phyloP scores from a whole-genome alignment of 441 rosid genomes.

The Pelargonium fulgidum region DNA sequence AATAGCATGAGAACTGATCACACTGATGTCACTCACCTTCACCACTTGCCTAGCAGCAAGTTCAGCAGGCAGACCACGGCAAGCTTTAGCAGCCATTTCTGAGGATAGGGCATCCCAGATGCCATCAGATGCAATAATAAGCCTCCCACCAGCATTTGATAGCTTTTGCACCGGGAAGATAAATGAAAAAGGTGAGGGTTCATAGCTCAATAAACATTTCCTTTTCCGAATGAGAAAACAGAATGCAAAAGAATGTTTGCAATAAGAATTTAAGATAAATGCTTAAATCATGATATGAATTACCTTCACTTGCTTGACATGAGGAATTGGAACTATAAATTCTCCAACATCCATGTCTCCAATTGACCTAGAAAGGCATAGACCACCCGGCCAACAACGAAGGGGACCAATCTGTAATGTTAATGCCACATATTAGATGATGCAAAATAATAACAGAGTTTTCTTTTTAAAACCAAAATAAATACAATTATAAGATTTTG shows the following conservation, averaged over 20 bases:
- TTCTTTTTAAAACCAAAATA: neutral
- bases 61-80: constrained; percentile 74
- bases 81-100: constrained; percentile 56
- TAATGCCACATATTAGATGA: constrained; percentile 2
- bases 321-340: constrained; percentile 78
- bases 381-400: constrained; percentile 92
- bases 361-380: constrained; percentile 91
- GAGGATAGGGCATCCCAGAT: constrained; percentile 86
- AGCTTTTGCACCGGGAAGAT: constrained; percentile 33
- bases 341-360: constrained; percentile 95
- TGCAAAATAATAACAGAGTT: neutral
- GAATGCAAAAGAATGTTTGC: neutral
- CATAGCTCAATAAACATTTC: neutral
- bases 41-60: constrained; percentile 86
- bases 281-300: neutral
- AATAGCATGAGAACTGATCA: too few relatives aligned
- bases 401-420: constrained; percentile 66
- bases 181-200: constrained; percentile 20
- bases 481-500: neutral
- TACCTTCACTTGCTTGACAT: constrained; percentile 92
- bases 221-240: constrained; percentile 11
- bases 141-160: constrained; percentile 79
- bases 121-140: constrained; percentile 88
- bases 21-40: constrained; percentile 41
- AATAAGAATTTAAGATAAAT: neutral